Percentiles rank a stretch among this genome's conserved stretches.
Conservation (phyloP, 768 basidiomycete genomes). For the Rhodosporidiobolus sp. region DNA sequence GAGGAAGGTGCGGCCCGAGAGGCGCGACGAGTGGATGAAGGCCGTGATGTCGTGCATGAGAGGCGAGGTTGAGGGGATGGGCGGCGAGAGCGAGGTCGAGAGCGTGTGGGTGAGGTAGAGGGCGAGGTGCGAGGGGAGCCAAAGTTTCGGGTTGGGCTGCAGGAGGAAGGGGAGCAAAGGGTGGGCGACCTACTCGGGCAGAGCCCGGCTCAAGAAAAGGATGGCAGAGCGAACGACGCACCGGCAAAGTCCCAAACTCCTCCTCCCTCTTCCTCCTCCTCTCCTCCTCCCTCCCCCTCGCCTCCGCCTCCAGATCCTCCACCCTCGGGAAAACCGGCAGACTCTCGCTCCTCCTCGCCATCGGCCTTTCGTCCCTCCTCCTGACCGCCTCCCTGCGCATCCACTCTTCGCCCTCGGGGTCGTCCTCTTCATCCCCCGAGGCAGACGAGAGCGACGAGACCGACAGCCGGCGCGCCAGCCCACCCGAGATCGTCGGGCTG, state of each 20-base stretch:
- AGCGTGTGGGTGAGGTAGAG: slow-evolving; percentile 40
- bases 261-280: neutral
- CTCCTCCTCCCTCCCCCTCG: neutral
- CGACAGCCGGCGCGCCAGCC: too few relatives aligned
- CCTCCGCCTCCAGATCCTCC: neutral
- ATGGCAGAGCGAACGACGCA: neutral
- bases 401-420: slow-evolving; percentile 2
- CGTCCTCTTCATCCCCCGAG: neutral
- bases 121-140: slow-evolving; percentile 41
- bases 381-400: neutral
- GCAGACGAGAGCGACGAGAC: too few relatives aligned
- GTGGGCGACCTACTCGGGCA: neutral
- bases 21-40: slow-evolving; percentile 36
- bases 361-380: neutral
- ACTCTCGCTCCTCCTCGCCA: slow-evolving; percentile 32
- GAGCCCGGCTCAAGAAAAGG: neutral
- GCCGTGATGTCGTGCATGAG: slow-evolving; percentile 32
- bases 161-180: neutral
- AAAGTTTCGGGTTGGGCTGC: slow-evolving; percentile 38
- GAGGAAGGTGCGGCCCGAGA: slow-evolving; percentile 41
- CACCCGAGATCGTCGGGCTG: too few relatives aligned
- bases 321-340: slow-evolving; percentile 23
- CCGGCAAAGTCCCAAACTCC: slow-evolving; percentile 22
- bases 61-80: slow-evolving; percentile 1
- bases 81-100: slow-evolving; percentile 23